A percentile compares a stretch with the other conserved stretches of the same genome.
phyloP scores from a whole-genome alignment of 1,139 yeast genomes.

The Candida labiduridarum region DNA sequence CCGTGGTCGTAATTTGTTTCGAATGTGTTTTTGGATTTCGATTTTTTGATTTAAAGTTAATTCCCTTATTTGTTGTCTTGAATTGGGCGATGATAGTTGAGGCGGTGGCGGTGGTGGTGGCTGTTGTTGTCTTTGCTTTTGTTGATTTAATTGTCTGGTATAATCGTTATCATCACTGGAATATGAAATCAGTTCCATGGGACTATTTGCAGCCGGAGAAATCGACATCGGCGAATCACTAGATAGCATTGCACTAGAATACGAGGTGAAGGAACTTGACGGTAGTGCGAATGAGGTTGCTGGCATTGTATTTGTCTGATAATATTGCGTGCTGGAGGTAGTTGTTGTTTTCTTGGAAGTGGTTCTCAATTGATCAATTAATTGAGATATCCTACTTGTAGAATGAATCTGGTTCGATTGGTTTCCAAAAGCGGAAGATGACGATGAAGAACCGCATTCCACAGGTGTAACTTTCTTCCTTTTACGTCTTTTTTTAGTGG shows the following conservation, averaged over 20 bases:
- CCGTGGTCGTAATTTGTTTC: conserved; percentile 51
- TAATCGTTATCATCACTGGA: conserved; percentile 15
- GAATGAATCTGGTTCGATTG: conserved; percentile 2
- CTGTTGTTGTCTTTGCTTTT: background rate
- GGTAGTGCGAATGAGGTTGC: conserved; percentile 8
- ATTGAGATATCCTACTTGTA: conserved; percentile 23
- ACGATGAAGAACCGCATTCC: conserved; percentile 7
- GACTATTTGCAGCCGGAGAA: conserved; percentile 17
- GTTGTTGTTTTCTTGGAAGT: background rate
- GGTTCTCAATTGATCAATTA: conserved; percentile 31
- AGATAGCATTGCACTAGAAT: background rate
- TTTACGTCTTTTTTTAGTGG: conserved; percentile 21
- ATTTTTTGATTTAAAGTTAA: conserved; percentile 49
- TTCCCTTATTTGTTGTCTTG: conserved; percentile 11
- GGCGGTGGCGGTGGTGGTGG: background rate
- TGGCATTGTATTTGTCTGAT: conserved; percentile 4
- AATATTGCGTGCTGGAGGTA: background rate
- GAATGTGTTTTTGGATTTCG: conserved; percentile 53
- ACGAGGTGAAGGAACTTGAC: background rate
- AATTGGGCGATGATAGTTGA: background rate
- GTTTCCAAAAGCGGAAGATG: background rate
- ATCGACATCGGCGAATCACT: conserved; percentile 16
- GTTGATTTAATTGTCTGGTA: conserved; percentile 3
- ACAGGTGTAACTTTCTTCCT: conserved; percentile 26
- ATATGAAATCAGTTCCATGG: conserved; percentile 14